Evolutionary conservation across 306 rosid genomes (phyloP).

Genomic region (Senna tora): DNA sequence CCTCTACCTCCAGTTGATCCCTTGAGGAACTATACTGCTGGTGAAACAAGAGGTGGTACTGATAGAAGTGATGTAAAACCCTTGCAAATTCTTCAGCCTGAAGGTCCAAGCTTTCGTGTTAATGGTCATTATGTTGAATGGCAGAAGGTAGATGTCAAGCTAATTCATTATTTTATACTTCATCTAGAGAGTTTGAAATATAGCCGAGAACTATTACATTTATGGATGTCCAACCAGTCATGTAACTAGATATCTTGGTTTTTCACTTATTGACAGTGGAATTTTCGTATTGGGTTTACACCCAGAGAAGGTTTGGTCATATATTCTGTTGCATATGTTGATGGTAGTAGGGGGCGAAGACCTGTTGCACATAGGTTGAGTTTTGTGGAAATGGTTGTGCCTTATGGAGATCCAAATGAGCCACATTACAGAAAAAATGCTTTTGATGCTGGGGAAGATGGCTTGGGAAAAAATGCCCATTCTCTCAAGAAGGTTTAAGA

Average conservation of each 20-base stretch:
- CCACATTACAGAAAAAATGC: constrained; percentile 86
- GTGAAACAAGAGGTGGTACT: constrained; percentile 84
- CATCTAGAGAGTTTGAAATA: background rate
- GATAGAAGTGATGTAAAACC: constrained; percentile 89
- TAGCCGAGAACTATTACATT: background rate
- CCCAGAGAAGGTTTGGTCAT: constrained; percentile 87
- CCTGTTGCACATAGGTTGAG: constrained; percentile 85
- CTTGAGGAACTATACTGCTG: constrained; percentile 80
- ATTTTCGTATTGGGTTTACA: constrained; percentile 78
- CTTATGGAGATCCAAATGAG: constrained; percentile 84
- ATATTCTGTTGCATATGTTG: constrained; percentile 78
- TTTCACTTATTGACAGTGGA: constrained; percentile 63
- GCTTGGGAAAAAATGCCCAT: constrained; percentile 86
- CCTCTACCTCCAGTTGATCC: constrained; percentile 90
- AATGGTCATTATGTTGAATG: constrained; percentile 71
- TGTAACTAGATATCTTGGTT: constrained; percentile 23
- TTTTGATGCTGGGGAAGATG: constrained; percentile 85
- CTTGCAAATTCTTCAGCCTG: constrained; percentile 73
- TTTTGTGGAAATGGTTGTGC: constrained; percentile 93
- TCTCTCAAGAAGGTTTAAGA: constrained; percentile 73
- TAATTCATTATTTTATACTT: constrained; percentile 1
- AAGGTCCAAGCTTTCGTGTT: constrained; percentile 91
- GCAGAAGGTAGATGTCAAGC: constrained; percentile 68
- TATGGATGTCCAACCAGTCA: constrained; percentile 22
- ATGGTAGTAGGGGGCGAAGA: constrained; percentile 84